Percentiles rank a stretch among this genome's conserved stretches.
These are phyloP conservation scores for Sordaria brevicollis DNA, from an alignment of 495 filamentous ascomycete species.

Conservation along the genomic window DNA sequence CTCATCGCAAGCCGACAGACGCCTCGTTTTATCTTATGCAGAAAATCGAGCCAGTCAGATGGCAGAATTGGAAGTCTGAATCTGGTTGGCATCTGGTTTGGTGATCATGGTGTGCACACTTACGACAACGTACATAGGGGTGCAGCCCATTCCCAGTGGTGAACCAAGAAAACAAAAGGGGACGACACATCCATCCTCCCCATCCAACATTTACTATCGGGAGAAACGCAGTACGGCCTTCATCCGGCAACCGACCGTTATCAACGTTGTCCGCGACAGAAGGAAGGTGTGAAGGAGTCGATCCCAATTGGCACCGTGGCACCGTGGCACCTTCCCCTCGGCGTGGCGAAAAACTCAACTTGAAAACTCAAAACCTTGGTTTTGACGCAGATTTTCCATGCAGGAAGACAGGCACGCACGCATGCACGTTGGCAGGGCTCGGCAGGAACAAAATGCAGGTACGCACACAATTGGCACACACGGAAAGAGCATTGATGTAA, in stretches of 20 bases:
- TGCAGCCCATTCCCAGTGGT: neutral
- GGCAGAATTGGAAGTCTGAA: no score
- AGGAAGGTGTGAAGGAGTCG: neutral
- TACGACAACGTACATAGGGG: neutral
- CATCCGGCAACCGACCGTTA: no score
- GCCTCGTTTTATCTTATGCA: neutral
- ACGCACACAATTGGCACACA: no score
- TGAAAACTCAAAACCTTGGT: neutral
- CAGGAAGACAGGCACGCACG: no score
- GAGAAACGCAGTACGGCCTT: no score
- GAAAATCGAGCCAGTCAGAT: neutral
- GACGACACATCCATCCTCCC: no score
- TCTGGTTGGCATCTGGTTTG: neutral
- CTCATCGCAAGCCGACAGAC: neutral
- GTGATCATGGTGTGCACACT: neutral
- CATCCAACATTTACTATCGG: no score
- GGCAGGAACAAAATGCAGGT: neutral
- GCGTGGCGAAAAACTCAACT: neutral
- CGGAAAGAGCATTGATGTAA: neutral
- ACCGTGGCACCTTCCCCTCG: no score
- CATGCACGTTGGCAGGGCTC: no score
- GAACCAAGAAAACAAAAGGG: neutral
- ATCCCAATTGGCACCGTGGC: neutral
- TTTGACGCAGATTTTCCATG: neutral
- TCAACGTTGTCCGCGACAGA: no score